Conservation (phyloP, 371 early-diverging fungal species). For the Rhizopus delemar region DNA sequence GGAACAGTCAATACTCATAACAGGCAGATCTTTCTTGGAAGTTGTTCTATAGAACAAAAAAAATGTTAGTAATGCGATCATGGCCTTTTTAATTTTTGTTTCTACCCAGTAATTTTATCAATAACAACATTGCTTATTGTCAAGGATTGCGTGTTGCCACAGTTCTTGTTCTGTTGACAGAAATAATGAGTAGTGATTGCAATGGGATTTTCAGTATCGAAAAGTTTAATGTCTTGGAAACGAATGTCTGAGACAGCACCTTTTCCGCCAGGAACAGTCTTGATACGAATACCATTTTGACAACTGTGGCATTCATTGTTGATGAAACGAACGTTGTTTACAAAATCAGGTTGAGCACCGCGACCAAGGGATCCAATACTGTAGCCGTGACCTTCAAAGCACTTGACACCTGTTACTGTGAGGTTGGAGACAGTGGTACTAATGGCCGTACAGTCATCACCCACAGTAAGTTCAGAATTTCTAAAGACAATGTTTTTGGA, state of each 20-base stretch:
- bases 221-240: slow-evolving; percentile 22
- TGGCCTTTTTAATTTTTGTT: background rate
- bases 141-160: slow-evolving; percentile 24
- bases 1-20: slow-evolving; percentile 29
- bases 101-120: slow-evolving; percentile 24
- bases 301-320: slow-evolving; percentile 32
- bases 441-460: slow-evolving; percentile 43
- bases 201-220: slow-evolving; percentile 27
- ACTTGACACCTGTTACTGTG: slow-evolving; percentile 27
- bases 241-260: slow-evolving; percentile 20
- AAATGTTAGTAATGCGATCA: background rate
- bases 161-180: slow-evolving; percentile 29
- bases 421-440: slow-evolving; percentile 29
- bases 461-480: slow-evolving; percentile 23
- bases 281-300: slow-evolving; percentile 44
- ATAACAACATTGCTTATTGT: slow-evolving; percentile 30
- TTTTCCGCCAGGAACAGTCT: slow-evolving; percentile 37
- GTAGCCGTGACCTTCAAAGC: slow-evolving; percentile 37
- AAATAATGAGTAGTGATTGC: slow-evolving; percentile 32
- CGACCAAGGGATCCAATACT: slow-evolving; percentile 41
- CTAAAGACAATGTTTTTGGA: slow-evolving; percentile 29
- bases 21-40: slow-evolving; percentile 16
- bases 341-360: slow-evolving; percentile 26
- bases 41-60: slow-evolving; percentile 3
- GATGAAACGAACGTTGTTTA: slow-evolving; percentile 23